Evolutionary conservation across 495 filamentous ascomycete species (phyloP), one percentile per base, ranked within the genome.

Genomic region (Penicillium pulvis): DNA sequence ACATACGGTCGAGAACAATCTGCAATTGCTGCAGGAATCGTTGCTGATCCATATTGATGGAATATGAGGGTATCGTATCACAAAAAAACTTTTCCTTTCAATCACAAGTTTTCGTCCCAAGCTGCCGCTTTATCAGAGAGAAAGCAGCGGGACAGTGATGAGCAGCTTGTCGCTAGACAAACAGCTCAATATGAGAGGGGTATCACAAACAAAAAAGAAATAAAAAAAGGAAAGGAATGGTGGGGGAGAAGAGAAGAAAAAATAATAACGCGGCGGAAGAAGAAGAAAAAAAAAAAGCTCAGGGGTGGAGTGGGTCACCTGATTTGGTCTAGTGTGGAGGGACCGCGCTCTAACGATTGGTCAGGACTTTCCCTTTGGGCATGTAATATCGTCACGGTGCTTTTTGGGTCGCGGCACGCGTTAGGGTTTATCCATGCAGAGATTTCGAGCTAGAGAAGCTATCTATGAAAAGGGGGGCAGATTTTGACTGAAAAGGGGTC

Each of bases 1-100:
- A 84, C 87, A 75, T 76, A 91, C 89, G 89, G 59, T 88, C 83
- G 64, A 90, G 83, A 63, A 89, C 83, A 71, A 86, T 84, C 77
- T 89, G 81, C 63, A 92, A 82, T 77, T 90, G 83, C 79, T 88
- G 82, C 59, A 88, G 76, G 63, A 92, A 86, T 71, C 81, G 79
- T 73, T 88, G 84, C 65, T 90, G 83, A 75, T 91, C 87, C 89
- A 92, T 92, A 68, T 61, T 71, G 58, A 39, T 51, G 58, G 46
- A 31, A 63, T 48, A 24, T 55, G 7, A 56, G 30, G 43, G 57
- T 53, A 16, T 43, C 9, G 7, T 16, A 35, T 19, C 23, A 49
- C 24, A n/a, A 49, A 28, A 23, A 12, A 16, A 23, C 43, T 59
- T 46, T 26, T 1, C 8, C 33, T 35, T 51, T 17, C 24, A 30